Percentiles rank a stretch among this genome's conserved stretches.
Conservation (phyloP, 2,329 filamentous ascomycete species). For the Colletotrichum chlorophyti region DNA sequence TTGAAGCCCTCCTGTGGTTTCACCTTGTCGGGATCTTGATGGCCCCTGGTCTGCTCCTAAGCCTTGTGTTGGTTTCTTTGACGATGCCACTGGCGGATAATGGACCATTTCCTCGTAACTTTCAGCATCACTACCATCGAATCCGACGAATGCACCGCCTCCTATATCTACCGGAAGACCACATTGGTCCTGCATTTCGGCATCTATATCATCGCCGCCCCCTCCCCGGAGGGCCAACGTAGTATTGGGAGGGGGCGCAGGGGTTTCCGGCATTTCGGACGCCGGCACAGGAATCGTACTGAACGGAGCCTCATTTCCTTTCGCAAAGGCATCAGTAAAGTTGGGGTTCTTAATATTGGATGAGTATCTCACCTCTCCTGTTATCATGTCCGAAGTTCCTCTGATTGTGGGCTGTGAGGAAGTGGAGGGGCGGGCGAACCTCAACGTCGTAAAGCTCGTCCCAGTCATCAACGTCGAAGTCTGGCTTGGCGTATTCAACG, state of each 20-base stretch:
- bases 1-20: too few relatives aligned
- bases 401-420: slow-evolving; percentile 37
- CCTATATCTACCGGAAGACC: too few relatives aligned
- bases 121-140: too few relatives aligned
- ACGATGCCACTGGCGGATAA: too few relatives aligned
- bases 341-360: neutral
- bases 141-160: too few relatives aligned
- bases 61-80: too few relatives aligned
- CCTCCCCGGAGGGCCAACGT: slow-evolving; percentile 23
- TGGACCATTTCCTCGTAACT: too few relatives aligned
- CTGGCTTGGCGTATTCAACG: slow-evolving; percentile 32
- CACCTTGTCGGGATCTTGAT: too few relatives aligned
- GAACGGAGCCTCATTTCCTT: slow-evolving; percentile 28
- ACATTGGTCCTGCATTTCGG: neutral
- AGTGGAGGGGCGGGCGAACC: slow-evolving; percentile 38
- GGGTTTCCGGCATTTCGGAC: slow-evolving; percentile 1
- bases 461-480: slow-evolving; percentile 31
- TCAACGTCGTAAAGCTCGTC: slow-evolving; percentile 31
- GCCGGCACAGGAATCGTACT: slow-evolving; percentile 17
- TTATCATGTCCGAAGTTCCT: slow-evolving; percentile 39
- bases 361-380: slow-evolving; percentile 2
- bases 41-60: too few relatives aligned
- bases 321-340: too few relatives aligned
- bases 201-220: neutral
- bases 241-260: neutral